These are phyloP conservation scores for Durotheca rogersii DNA, from an alignment of 495 filamentous ascomycete species.

Conservation along the genomic window DNA sequence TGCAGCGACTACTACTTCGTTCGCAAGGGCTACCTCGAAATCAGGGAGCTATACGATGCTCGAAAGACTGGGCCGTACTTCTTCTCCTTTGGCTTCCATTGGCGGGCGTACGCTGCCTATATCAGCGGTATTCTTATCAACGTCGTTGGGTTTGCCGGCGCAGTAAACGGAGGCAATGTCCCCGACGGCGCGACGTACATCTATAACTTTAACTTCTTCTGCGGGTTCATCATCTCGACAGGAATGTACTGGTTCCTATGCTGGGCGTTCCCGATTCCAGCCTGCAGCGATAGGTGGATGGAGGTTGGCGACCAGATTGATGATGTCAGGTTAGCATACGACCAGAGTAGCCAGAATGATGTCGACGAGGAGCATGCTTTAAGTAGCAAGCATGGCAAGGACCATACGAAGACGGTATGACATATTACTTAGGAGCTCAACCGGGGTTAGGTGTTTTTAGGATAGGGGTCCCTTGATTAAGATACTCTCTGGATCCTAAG, in stretches of 20 bases:
- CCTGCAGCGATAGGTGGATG: constrained; percentile 72
- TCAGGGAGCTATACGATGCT: constrained; percentile 77
- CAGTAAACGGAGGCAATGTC: constrained; percentile 60
- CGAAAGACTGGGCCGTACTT: constrained; percentile 68
- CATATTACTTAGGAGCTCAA: not conserved
- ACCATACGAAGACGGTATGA: constrained; percentile 18
- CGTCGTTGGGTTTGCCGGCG: constrained; percentile 87
- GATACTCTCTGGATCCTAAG: too few relatives aligned
- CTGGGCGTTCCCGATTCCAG: constrained; percentile 69
- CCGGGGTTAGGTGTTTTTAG: not conserved
- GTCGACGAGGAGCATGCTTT: constrained; percentile 29
- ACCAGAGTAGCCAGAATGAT: constrained; percentile 26
- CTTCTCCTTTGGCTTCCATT: constrained; percentile 72
- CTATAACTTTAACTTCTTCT: constrained; percentile 89
- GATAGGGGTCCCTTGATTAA: not conserved
- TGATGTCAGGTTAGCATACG: constrained; percentile 52
- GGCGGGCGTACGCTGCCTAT: constrained; percentile 82
- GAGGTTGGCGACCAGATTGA: constrained; percentile 72
- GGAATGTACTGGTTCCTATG: constrained; percentile 70
- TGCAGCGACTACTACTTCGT: constrained; percentile 89
- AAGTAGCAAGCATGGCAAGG: constrained; percentile 20
- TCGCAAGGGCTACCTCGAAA: constrained; percentile 76
- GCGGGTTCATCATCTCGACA: constrained; percentile 71
- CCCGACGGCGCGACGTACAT: constrained; percentile 83
- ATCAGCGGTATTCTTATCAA: constrained; percentile 87